Evolutionary conservation across 768 basidiomycete genomes (phyloP), one percentile per base, ranked within the genome.

Genomic region (Clathrus columnatus): DNA sequence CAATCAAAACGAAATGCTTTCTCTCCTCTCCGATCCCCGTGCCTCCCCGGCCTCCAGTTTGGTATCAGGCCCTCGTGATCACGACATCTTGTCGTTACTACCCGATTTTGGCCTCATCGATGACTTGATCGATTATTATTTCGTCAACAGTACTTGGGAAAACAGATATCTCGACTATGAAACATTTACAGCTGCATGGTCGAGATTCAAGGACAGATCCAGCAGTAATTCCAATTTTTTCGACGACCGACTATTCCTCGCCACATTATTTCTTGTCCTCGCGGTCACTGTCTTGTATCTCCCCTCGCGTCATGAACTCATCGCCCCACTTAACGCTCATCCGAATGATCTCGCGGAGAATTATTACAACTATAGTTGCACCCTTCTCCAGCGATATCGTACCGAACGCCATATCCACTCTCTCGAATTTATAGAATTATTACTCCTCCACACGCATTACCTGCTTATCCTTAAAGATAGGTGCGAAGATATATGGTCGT

Each of bases 141-240:
- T 90, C 62, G 85, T 87, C 61, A 87, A 86, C 64, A 88, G 87
- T 76, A 89, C 86, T 67, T 91, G 88, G 88, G 81, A 90, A 51
- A 87, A 89, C 68, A 82, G 85, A 41, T 83, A 87, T 64, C 78
- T 91, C 57, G 84, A 88, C 67, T 76, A 82, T 52, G 55, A 70
- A 1, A 72, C 80, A 14, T 87, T 91, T 64, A 69, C 70, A 10
- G 68, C 73, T 24, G 81, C 82, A 20, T 91, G 87, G 88, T 74
- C 78, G 27, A 80, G 80, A 26, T 90, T 84, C 73, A 90, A 88
- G 66, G 75, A 70, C 29, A 86, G 85, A 29, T 65, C 71, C 42
- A 78, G 74, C 29, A 74, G 82, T 11, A 36, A 2, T n/a, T 36
- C n/a, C 36, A 11, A 11, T 11, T 14, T 14, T 36, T 11, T 11